A percentile compares a stretch with the other conserved stretches of the same genome.
phyloP scores from a whole-genome alignment of 2,329 filamentous ascomycete species.

The Hypoxylon sp. region DNA sequence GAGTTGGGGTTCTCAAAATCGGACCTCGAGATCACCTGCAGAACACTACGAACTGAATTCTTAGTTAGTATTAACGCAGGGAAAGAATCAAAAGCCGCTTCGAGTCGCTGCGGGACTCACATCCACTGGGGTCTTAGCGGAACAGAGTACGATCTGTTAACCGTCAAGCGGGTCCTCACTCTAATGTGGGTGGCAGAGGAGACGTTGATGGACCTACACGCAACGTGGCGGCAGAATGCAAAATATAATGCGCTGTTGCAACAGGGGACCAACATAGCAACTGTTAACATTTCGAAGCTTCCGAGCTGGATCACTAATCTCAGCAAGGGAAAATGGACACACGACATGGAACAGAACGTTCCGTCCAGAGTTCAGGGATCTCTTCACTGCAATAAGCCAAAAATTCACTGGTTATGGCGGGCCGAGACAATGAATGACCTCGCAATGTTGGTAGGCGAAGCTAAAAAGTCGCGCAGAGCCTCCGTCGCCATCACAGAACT shows the following conservation, averaged over 20 bases:
- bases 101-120: slow-evolving; percentile 36
- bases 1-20: slow-evolving; percentile 30
- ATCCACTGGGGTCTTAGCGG: slow-evolving; percentile 40
- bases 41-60: slow-evolving; percentile 26
- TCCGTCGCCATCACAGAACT: slow-evolving; percentile 36
- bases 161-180: slow-evolving; percentile 34
- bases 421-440: slow-evolving; percentile 34
- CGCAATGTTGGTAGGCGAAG: slow-evolving; percentile 36
- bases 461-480: slow-evolving; percentile 28
- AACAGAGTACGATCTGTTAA: slow-evolving; percentile 23
- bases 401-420: slow-evolving; percentile 42
- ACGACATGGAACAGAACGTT: slow-evolving; percentile 39
- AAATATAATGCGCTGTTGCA: slow-evolving; percentile 38
- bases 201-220: slow-evolving; percentile 37
- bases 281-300: slow-evolving; percentile 18
- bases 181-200: slow-evolving; percentile 40
- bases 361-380: slow-evolving; percentile 17
- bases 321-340: slow-evolving; percentile 23
- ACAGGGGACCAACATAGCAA: slow-evolving; percentile 37
- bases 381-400: slow-evolving; percentile 26
- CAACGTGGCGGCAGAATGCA: slow-evolving; percentile 32
- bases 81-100: slow-evolving; percentile 26
- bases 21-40: slow-evolving; percentile 29
- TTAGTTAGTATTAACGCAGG: slow-evolving; percentile 35
- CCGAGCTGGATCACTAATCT: slow-evolving; percentile 29